phyloP scores from a whole-genome alignment of 192 early-diverging fungal genomes.

The Coemansia sp. region DNA sequence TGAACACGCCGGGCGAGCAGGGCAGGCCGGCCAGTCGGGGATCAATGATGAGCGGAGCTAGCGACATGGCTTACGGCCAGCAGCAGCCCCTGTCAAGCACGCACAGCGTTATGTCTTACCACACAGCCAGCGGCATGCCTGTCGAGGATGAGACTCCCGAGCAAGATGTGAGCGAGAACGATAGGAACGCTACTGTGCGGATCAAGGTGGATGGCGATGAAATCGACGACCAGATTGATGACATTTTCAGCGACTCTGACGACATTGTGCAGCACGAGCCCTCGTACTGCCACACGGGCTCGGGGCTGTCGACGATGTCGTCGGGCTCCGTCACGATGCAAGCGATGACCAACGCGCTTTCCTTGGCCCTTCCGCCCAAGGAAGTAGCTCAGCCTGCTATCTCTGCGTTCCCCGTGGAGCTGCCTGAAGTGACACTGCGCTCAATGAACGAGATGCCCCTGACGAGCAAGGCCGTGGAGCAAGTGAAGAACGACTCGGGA shows the following conservation, averaged over 20 bases:
- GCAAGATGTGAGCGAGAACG: background rate
- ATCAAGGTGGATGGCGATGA: constrained; percentile 35
- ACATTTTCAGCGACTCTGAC: constrained; percentile 50
- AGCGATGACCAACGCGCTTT: constrained; percentile 35
- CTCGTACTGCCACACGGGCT: constrained; percentile 38
- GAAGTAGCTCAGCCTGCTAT: constrained; percentile 12
- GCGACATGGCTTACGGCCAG: constrained; percentile 14
- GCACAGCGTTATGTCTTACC: constrained; percentile 32
- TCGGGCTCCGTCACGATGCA: constrained; percentile 38
- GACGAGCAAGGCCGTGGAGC: background rate
- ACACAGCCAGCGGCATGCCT: constrained; percentile 23
- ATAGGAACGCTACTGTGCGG: constrained; percentile 33
- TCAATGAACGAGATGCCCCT: constrained; percentile 9
- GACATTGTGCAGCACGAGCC: constrained; percentile 45
- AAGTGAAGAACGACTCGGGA: constrained; percentile 18
- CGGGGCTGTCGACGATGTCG: constrained; percentile 28
- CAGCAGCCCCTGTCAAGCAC: constrained; percentile 22
- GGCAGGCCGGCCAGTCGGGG: constrained; percentile 14
- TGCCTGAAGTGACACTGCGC: constrained; percentile 11
- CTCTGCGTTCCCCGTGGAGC: constrained; percentile 38
- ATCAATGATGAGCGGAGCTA: constrained; percentile 16
- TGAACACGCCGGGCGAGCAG: background rate
- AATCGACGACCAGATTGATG: constrained; percentile 35
- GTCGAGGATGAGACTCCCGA: background rate
- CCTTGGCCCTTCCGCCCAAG: background rate